These are phyloP conservation scores for Rhizopus arrhizus DNA, from an alignment of 371 early-diverging fungal genomes.

Conservation along the genomic window DNA sequence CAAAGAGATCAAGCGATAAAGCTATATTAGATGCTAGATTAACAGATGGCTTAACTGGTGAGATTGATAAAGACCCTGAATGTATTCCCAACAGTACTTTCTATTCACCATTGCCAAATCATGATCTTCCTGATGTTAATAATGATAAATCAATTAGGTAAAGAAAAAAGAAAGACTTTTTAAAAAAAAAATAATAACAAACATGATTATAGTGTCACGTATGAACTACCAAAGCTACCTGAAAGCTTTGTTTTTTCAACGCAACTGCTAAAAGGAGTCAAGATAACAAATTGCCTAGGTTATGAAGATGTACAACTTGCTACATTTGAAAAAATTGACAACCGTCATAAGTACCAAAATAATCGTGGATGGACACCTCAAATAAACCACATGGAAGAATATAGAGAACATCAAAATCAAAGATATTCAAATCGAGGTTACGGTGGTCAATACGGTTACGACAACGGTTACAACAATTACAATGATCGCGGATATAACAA, in stretches of 20 bases:
- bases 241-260: conserved; percentile 49
- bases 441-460: conserved; percentile 15
- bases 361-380: conserved; percentile 50
- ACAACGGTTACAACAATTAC: conserved; percentile 15
- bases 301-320: conserved; percentile 61
- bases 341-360: conserved; percentile 25
- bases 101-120: conserved; percentile 65
- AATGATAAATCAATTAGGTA: conserved; percentile 62
- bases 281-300: conserved; percentile 44
- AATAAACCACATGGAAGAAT: conserved; percentile 50
- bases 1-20: conserved; percentile 54
- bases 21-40: conserved; percentile 59
- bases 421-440: conserved; percentile 15
- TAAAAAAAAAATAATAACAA: neutral
- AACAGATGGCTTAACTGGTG: conserved; percentile 67
- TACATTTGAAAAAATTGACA: conserved; percentile 50
- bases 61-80: conserved; percentile 63
- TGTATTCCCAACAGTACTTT: conserved; percentile 76
- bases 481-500: conserved; percentile 16
- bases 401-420: conserved; percentile 32
- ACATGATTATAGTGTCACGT: conserved; percentile 49
- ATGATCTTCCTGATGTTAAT: conserved; percentile 60
- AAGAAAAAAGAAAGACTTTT: neutral
- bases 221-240: conserved; percentile 48
- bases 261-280: conserved; percentile 56